These are phyloP conservation scores for maize (Zea mays) DNA, from an alignment of 176 grass and related monocot genomes.

Conservation along the genomic window DNA sequence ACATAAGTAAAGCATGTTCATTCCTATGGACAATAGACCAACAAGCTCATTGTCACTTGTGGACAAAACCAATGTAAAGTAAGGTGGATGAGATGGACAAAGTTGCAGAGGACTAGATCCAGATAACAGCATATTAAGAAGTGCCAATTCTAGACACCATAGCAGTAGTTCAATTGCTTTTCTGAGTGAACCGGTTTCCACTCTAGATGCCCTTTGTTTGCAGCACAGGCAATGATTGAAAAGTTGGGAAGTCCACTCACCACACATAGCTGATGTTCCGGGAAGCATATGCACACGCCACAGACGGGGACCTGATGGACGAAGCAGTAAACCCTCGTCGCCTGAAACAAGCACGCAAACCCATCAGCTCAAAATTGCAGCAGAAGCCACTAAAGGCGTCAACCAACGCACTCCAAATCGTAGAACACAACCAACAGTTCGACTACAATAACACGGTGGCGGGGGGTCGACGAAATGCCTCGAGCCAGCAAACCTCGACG, in stretches of 20 bases:
- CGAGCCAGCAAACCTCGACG: neutral
- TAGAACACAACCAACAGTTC: slow-evolving; percentile 19
- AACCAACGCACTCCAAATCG: slow-evolving; percentile 12
- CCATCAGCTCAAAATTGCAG: slow-evolving; percentile 27
- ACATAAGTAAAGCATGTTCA: neutral
- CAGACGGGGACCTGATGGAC: slow-evolving; percentile 95
- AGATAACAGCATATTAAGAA: slow-evolving; percentile 14
- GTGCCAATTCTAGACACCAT: neutral
- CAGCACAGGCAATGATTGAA: neutral
- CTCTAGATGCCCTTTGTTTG: neutral
- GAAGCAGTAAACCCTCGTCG: slow-evolving; percentile 97
- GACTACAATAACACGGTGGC: neutral
- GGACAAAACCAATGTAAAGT: slow-evolving; percentile 14
- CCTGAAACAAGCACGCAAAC: slow-evolving; percentile 52
- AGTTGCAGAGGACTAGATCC: slow-evolving; percentile 10
- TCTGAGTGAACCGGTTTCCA: neutral
- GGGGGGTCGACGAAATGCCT: neutral
- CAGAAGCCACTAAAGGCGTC: neutral
- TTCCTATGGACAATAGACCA: neutral
- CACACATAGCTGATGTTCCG: slow-evolving; percentile 90
- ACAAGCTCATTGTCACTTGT: slow-evolving; percentile 10
- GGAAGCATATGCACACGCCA: slow-evolving; percentile 94
- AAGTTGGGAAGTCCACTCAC: slow-evolving; percentile 65
- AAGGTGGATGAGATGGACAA: neutral
- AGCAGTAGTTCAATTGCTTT: slow-evolving; percentile 10